Evolutionary conservation across 495 filamentous ascomycete species (phyloP).

Genomic region (Aspergillus bertholletiae): DNA sequence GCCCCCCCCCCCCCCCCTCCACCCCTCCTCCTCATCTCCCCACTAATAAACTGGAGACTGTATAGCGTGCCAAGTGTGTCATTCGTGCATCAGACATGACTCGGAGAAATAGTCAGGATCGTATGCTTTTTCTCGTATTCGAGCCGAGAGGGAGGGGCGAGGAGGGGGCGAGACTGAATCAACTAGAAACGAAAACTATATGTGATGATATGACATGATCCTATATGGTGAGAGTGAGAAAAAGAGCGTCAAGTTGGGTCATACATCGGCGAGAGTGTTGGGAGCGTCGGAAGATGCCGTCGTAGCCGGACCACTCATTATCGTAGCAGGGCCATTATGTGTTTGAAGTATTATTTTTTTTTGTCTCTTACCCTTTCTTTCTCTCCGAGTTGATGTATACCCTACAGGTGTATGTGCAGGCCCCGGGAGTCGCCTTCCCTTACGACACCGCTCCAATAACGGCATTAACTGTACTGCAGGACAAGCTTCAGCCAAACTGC

Average conservation of each 20-base stretch:
- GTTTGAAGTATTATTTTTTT: background rate
- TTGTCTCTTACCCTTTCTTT: background rate
- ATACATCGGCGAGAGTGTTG: background rate
- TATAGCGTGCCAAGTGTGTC: background rate
- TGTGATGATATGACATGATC: background rate
- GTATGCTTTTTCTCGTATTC: background rate
- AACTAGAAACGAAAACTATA: background rate
- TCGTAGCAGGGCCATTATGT: no score
- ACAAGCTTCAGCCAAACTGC: conserved; percentile 8
- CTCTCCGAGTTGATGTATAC: background rate
- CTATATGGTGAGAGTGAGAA: no score
- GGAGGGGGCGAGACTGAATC: no score
- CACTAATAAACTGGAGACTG: no score
- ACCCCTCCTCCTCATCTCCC: no score
- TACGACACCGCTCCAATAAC: background rate
- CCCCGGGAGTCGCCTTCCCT: no score
- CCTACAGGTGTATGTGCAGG: background rate
- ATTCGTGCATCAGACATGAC: background rate
- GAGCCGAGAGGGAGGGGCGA: no score
- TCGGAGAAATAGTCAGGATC: background rate
- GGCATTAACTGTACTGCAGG: background rate
- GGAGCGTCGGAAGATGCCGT: background rate
- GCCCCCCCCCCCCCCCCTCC: no score
- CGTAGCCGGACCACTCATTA: no score
- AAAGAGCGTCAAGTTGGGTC: no score